Evolutionary conservation across 345 rosid genomes (phyloP).

Genomic region (Cardamine occulta): DNA sequence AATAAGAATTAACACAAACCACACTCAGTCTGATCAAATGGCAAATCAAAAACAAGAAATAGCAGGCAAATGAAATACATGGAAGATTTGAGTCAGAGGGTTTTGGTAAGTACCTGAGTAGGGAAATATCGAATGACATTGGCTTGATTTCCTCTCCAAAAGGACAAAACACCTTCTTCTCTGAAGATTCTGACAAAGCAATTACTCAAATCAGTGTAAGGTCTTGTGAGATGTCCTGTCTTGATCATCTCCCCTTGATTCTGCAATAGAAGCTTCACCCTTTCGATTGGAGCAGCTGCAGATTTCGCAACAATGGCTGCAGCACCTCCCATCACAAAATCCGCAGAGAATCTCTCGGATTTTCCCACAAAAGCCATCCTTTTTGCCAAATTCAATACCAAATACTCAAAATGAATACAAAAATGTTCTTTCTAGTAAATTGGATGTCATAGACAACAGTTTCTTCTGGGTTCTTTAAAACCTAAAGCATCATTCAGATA

Average conservation of each 20-base stretch:
- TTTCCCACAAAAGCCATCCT: constrained; percentile 46
- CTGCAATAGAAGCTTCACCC: constrained; percentile 92
- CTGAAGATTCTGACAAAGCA: constrained; percentile 74
- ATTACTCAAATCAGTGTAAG: constrained; percentile 67
- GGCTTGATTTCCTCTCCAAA: constrained; percentile 98
- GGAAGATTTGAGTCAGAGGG: neutral
- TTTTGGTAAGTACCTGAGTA: constrained; percentile 62
- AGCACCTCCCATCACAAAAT: constrained; percentile 79
- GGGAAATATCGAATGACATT: constrained; percentile 89
- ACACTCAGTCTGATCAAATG: neutral
- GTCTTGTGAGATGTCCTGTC: constrained; percentile 67
- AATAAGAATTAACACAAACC: constrained; percentile 25
- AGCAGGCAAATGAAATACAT: neutral
- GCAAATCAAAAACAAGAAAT: neutral
- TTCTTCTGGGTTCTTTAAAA: neutral
- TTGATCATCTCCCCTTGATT: constrained; percentile 92
- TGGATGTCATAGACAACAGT: neutral
- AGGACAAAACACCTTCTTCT: constrained; percentile 83
- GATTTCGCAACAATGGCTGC: constrained; percentile 79
- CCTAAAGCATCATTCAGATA: neutral
- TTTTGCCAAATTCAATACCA: constrained; percentile 22
- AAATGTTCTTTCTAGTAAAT: neutral
- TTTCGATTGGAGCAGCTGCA: constrained; percentile 89
- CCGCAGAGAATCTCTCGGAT: constrained; percentile 69
- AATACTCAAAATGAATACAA: neutral